Base-by-base conservation (phyloP, 148 eudicot species). In the Heliamphora exappendiculata region DNA sequence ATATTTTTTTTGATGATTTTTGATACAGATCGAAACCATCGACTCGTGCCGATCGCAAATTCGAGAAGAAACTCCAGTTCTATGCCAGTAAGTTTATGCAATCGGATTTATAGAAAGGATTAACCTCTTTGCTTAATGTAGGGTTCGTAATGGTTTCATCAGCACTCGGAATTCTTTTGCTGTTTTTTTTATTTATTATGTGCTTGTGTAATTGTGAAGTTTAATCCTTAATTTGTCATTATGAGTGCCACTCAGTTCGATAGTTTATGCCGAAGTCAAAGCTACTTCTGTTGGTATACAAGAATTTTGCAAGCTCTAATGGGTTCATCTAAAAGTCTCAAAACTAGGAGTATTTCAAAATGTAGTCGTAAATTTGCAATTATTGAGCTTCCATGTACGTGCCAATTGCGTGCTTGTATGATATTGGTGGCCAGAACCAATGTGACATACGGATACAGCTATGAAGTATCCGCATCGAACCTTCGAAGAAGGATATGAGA, bases 21-120 rank as follows among this genome's bases (percentile, higher is more conserved):
- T 17, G 60, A 16, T 58, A 54, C 81, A 91, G 93, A 76, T 69
- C 81, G 33, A 84, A 87, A 16, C 81, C 78, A 0, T 62, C 81
- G 8, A 72, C 80, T 29, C 87, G 79, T 66, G 87, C 89, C 0
- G 97, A 91, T 17, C 86, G 82, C 22, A 91, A 90, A 75, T 89
- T 88, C 44, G 91, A 85, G 14, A 91, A 90, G 87, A 91, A 88
- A 74, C 70, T 89, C 37, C 77, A 89, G 71, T 91, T 91, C 72
- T 91, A 91, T 76, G 67, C 92, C 12, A 91, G 95, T 89, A 75
- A 80, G 89, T 81, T 33, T 16, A 44, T 53, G 7, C 28, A 14
- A 16, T 75, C 42, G 62, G 12, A 36, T 53, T 49, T 45, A 17
- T 14, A 45, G 19, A 29, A 4, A 26, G n/a, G 8, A 12, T 41